Base-by-base conservation (phyloP, 306 rosid genomes). In the Inga leiocalycina region DNA sequence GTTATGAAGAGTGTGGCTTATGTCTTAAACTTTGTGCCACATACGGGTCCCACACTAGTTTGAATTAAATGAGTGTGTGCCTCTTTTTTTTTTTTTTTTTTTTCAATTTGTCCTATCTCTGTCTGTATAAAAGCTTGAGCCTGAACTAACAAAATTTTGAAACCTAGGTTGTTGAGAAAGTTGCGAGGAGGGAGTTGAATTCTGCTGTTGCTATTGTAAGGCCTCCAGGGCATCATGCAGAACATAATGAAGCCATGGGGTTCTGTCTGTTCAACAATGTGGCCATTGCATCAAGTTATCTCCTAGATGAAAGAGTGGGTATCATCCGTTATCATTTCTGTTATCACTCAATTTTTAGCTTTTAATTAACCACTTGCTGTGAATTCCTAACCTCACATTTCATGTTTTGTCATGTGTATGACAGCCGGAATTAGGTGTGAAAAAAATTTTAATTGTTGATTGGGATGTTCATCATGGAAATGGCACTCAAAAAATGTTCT, bases 191-290 rank as follows among this genome's bases (percentile, higher is more conserved):
- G 82, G 97, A 96, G 76, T 87, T 96, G 75, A 78, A 89, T 83
- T 91, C 97, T 64, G 98, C 90, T 74, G 86, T 90, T 56, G 98
- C 99, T 74, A 91, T 96, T 74, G 90, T 96, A 52, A 92, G 99
- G 87, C 99, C 99, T 61, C 99, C 99, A 3, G 99, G 99, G 77
- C 99, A 96, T 90, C 99, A 96, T 90, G 98, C 98, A 35, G 99
- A 96, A 78, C 85, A 49, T 4, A 46, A 87, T 20, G 90, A 94
- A 85, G 95, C 99, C 41, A 96, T 91, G 99, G 99, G 99, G 35
- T 96, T 96, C 80, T 96, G 99, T 83, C 91, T 96, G 4, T 92
- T 85, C 86, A 96, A 96, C 88, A 96, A 96, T 82, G 97, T 96
- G 84, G 99, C 98, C 37, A 32, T 96, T 67, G 94, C 97, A 41